Conservation (phyloP, 2,329 filamentous ascomycete genomes). For the Septoria linicola region DNA sequence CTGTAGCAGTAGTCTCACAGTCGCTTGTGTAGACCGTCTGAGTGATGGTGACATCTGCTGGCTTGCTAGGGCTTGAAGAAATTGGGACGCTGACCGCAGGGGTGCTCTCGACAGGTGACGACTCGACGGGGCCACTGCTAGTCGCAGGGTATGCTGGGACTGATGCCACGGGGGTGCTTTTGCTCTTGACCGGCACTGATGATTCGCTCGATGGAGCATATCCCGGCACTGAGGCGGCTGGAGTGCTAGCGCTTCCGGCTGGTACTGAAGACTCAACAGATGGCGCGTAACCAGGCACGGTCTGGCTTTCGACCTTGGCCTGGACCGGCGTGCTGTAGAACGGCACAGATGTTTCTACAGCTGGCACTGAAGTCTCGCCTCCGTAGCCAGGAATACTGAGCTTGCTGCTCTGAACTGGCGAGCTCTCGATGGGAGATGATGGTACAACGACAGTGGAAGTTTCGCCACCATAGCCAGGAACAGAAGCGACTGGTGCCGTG, state of each 20-base stretch:
- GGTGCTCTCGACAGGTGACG: not conserved
- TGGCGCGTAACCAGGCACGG: too few species aligned
- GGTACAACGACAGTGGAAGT: not conserved
- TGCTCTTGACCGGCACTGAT: not conserved
- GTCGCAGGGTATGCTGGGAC: not conserved
- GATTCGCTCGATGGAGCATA: too few species aligned
- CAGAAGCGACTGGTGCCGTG: not conserved
- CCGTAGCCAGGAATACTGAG: not conserved
- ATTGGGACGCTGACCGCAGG: slow-evolving; percentile 9
- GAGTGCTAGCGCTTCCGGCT: not conserved
- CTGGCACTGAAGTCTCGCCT: not conserved
- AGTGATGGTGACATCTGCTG: slow-evolving; percentile 16
- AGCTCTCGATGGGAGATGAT: not conserved
- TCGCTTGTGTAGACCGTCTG: slow-evolving; percentile 19
- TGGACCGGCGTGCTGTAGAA: not conserved
- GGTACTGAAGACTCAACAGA: not conserved
- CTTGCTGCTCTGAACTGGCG: not conserved
- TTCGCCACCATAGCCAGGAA: not conserved
- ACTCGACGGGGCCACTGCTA: not conserved
- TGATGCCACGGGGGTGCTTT: slow-evolving; percentile 1
- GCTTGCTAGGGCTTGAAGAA: slow-evolving; percentile 1
- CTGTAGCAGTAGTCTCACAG: slow-evolving; percentile 19
- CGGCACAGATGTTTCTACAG: not conserved
- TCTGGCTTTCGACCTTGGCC: too few species aligned
- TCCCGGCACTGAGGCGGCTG: slow-evolving; percentile 1